Evolutionary conservation across 1,284 basidiomycete species (phyloP).

Genomic region (Malassezia brasiliensis): DNA sequence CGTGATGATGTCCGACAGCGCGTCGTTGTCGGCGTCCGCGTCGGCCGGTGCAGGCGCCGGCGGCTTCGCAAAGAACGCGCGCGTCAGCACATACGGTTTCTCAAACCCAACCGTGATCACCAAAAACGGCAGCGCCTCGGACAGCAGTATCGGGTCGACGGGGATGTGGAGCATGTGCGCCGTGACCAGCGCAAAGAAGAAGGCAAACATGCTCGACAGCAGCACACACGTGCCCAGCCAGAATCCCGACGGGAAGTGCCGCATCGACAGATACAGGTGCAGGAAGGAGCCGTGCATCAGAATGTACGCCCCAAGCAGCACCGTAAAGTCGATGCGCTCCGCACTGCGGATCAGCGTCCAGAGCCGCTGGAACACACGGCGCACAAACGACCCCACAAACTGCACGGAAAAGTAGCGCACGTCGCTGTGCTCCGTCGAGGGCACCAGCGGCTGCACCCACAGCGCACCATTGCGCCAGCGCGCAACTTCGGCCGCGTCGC

Average conservation of each 20-base stretch:
- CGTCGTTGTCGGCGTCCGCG: conserved; percentile 17
- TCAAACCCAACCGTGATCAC: conserved; percentile 97
- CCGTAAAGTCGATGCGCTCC: conserved; percentile 86
- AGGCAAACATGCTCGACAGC: conserved; percentile 72
- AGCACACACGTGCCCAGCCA: conserved; percentile 64
- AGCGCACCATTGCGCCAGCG: conserved; percentile 9
- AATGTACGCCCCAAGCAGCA: conserved; percentile 87
- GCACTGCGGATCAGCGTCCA: conserved; percentile 53
- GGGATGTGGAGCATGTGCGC: conserved; percentile 74
- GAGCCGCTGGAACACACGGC: conserved; percentile 4
- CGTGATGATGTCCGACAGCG: conserved; percentile 21
- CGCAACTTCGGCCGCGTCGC: not conserved
- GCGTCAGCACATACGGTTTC: conserved; percentile 84
- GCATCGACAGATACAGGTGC: conserved; percentile 52
- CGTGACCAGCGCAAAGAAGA: conserved; percentile 74
- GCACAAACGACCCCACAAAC: conserved; percentile 7
- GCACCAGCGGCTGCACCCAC: conserved; percentile 7
- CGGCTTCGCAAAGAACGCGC: conserved; percentile 69
- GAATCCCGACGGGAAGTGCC: conserved; percentile 43
- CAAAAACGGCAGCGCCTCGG: conserved; percentile 91
- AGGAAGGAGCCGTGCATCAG: conserved; percentile 94
- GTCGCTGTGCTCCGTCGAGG: not conserved
- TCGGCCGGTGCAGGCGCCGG: conserved; percentile 46
- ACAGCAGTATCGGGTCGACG: conserved; percentile 82
- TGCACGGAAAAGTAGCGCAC: conserved; percentile 2